These are phyloP conservation scores for Biscutella auriculata DNA, from an alignment of 441 rosid genomes.

Conservation along the genomic window DNA sequence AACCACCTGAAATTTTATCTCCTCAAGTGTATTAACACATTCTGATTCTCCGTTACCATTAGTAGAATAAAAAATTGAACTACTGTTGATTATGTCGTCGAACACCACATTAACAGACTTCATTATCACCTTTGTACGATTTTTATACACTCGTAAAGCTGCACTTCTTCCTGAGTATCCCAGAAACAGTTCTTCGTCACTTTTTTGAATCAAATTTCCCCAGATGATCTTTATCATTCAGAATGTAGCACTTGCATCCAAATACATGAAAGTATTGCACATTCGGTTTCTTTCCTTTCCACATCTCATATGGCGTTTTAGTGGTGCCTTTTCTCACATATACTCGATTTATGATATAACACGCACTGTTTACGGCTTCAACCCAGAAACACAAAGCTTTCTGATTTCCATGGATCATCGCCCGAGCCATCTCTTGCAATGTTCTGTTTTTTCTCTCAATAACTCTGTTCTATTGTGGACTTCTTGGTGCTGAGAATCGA, in stretches of 20 bases:
- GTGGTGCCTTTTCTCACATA: background rate
- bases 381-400: background rate
- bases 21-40: too few relatives aligned
- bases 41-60: too few relatives aligned
- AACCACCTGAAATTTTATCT: too few relatives aligned
- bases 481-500: background rate
- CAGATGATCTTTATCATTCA: background rate
- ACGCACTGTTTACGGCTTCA: accelerated
- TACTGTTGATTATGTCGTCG: too few relatives aligned
- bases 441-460: background rate
- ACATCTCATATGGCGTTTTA: background rate
- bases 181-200: background rate
- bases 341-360: background rate
- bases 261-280: background rate
- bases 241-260: background rate
- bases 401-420: background rate
- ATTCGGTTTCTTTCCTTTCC: background rate
- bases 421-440: background rate
- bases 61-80: too few relatives aligned
- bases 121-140: too few relatives aligned
- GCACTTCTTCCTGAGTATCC: background rate
- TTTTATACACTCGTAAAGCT: background rate
- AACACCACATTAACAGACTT: background rate
- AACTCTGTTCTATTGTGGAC: background rate
- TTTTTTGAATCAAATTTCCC: background rate